These are phyloP conservation scores for Leccinum disarticulatum DNA, from an alignment of 768 basidiomycete species.

Conservation along the genomic window DNA sequence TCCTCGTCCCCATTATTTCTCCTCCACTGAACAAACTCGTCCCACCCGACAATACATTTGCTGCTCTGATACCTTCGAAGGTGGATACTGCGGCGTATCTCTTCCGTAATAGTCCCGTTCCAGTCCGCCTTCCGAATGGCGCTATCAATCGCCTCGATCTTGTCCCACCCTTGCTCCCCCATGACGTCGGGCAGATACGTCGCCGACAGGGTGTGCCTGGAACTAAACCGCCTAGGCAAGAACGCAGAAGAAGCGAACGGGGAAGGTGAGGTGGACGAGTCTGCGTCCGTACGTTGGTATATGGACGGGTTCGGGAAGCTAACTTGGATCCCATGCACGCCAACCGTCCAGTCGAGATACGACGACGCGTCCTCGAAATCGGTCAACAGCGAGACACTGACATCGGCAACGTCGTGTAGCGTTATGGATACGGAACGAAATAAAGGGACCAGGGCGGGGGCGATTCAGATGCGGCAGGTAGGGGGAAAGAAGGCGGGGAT, in stretches of 20 bases:
- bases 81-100: conserved; percentile 70
- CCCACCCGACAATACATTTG: conserved; percentile 66
- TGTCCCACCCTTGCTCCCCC: conserved; percentile 91
- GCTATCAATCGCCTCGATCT: conserved; percentile 84
- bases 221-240: conserved; percentile 52
- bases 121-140: conserved; percentile 95
- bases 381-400: conserved; percentile 87
- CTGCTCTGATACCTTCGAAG: conserved; percentile 83
- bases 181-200: conserved; percentile 94
- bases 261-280: conserved; percentile 57
- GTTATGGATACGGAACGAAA: not conserved
- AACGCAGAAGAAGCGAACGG: conserved; percentile 66
- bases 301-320: conserved; percentile 79
- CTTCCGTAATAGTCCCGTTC: conserved; percentile 79
- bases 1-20: conserved; percentile 41
- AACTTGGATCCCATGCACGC: conserved; percentile 89
- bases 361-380: conserved; percentile 83
- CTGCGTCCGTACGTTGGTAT: conserved; percentile 37
- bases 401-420: not conserved
- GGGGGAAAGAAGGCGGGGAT: not conserved
- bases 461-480: too few species aligned
- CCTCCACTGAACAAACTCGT: conserved; percentile 79
- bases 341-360: conserved; percentile 93
- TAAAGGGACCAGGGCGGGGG: not conserved
- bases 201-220: conserved; percentile 68